phyloP scores from a whole-genome alignment of 805 yeast species.

The Blastobotrys terrestris region DNA sequence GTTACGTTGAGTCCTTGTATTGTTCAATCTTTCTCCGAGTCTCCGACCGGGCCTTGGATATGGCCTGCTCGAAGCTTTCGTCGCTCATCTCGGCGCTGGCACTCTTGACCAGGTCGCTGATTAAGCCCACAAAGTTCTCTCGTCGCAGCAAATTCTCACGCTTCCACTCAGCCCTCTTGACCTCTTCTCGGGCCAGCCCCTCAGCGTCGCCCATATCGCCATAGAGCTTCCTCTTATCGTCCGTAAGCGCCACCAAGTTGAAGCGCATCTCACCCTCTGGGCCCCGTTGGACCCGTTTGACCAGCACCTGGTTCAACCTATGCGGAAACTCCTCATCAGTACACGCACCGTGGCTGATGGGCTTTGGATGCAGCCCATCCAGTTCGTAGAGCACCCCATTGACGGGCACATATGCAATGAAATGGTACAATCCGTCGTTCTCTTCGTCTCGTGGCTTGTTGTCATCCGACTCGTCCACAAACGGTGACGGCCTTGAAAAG shows the following conservation, averaged over 20 bases:
- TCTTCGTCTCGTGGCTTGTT: slow-evolving; percentile 28
- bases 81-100: slow-evolving; percentile 28
- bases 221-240: slow-evolving; percentile 40
- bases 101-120: slow-evolving; percentile 40
- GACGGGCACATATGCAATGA: slow-evolving; percentile 46
- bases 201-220: slow-evolving; percentile 37
- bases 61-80: slow-evolving; percentile 16
- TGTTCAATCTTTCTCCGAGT: background rate
- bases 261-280: slow-evolving; percentile 47
- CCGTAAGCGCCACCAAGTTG: slow-evolving; percentile 48
- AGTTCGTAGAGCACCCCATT: slow-evolving; percentile 49
- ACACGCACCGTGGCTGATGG: slow-evolving; percentile 48
- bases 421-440: slow-evolving; percentile 53
- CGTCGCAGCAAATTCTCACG: slow-evolving; percentile 50
- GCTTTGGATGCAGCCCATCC: slow-evolving; percentile 53
- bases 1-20: background rate
- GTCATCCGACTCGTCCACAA: slow-evolving; percentile 38
- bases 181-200: slow-evolving; percentile 36
- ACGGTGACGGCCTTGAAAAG: slow-evolving; percentile 49
- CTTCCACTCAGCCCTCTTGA: slow-evolving; percentile 46
- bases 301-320: slow-evolving; percentile 39
- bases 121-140: slow-evolving; percentile 48
- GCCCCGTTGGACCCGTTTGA: slow-evolving; percentile 42
- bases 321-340: slow-evolving; percentile 37
- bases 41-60: slow-evolving; percentile 4